Evolutionary conservation across 768 basidiomycete genomes (phyloP).

Genomic region (Austroboletus eburneus): DNA sequence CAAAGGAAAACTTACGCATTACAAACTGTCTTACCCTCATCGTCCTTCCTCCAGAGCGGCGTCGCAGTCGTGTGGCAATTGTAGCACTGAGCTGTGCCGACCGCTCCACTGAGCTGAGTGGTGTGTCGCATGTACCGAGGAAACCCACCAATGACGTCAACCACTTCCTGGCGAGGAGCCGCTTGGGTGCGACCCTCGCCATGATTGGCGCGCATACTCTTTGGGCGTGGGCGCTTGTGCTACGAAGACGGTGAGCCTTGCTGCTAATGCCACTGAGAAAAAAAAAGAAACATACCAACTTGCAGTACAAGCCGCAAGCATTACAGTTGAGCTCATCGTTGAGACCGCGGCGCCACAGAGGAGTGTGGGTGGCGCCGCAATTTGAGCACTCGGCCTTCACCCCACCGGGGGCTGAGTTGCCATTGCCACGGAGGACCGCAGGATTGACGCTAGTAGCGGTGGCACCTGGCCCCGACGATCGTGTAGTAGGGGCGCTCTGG

Average conservation of each 20-base stretch:
- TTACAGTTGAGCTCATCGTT: slow-evolving; percentile 91
- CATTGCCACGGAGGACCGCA: slow-evolving; percentile 31
- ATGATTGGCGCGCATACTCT: slow-evolving; percentile 78
- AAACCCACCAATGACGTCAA: slow-evolving; percentile 67
- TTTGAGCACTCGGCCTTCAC: slow-evolving; percentile 84
- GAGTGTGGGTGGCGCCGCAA: slow-evolving; percentile 85
- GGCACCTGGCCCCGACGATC: slow-evolving; percentile 59
- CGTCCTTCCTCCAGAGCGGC: slow-evolving; percentile 87
- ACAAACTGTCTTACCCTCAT: slow-evolving; percentile 88
- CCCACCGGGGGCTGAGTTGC: slow-evolving; percentile 46
- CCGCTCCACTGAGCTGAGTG: slow-evolving; percentile 27
- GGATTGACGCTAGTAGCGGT: slow-evolving; percentile 58
- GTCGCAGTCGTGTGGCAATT: slow-evolving; percentile 89
- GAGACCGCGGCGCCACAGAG: slow-evolving; percentile 80
- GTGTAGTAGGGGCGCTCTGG: slow-evolving; percentile 39
- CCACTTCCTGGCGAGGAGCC: slow-evolving; percentile 62
- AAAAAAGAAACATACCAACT: slow-evolving; percentile 53
- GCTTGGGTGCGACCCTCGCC: slow-evolving; percentile 66
- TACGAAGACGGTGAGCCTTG: slow-evolving; percentile 23
- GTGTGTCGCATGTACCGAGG: slow-evolving; percentile 27
- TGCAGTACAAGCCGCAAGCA: slow-evolving; percentile 85
- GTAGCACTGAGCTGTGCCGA: slow-evolving; percentile 71
- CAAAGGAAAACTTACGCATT: slow-evolving; percentile 68
- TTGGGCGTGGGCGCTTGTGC: slow-evolving; percentile 87
- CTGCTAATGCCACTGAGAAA: slow-evolving; percentile 7